Evolutionary conservation across 2,329 filamentous ascomycete genomes (phyloP), one percentile per base, ranked within the genome.

Genomic region (Beauveria australis): DNA sequence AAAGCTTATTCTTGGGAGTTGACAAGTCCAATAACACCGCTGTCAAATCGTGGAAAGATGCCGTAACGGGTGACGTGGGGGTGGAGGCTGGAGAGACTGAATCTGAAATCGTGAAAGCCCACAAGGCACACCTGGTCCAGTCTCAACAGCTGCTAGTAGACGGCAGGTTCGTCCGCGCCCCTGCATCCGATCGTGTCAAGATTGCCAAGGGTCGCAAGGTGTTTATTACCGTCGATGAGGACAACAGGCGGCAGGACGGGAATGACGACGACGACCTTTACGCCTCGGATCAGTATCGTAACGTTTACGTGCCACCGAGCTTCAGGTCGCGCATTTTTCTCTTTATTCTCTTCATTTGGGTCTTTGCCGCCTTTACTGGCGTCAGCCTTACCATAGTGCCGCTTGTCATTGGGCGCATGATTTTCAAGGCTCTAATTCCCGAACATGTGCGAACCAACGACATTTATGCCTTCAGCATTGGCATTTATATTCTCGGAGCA

Each of bases 401-500:
- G 0, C 81, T 99, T 4, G 79, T 96, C 7, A 85, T 96, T 69
- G 94, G 94, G 2, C 88, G 94, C 30, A 81, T 80, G 61, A 80
- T 97, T 63, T 89, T 97, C 70, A 85, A 86, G 52, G 76, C 81
- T 30, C 75, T 92, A 40, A 84, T 96, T 47, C 90, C 91, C 5
- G 75, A 79, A 0, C 81, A 89, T 63, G 82, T 89, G 53, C 84
- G 84, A 46, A 89, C 93, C 70, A 99, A 97, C 73, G 94, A 99
- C 72, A 89, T 99, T 28, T 97, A 99, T 68, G 93, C 94, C 14
- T 96, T 97, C 72, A 96, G 91, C 57, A 86, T 94, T 33, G 94
- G 94, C 16, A 82, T 96, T 46, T 96, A 95, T 70, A 78, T 91
- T 28, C 79, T 96, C 5, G 91, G 89, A 12, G 85, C 83, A 4